Base-by-base conservation (phyloP, 345 rosid species). In the Aquilaria sinensis region DNA sequence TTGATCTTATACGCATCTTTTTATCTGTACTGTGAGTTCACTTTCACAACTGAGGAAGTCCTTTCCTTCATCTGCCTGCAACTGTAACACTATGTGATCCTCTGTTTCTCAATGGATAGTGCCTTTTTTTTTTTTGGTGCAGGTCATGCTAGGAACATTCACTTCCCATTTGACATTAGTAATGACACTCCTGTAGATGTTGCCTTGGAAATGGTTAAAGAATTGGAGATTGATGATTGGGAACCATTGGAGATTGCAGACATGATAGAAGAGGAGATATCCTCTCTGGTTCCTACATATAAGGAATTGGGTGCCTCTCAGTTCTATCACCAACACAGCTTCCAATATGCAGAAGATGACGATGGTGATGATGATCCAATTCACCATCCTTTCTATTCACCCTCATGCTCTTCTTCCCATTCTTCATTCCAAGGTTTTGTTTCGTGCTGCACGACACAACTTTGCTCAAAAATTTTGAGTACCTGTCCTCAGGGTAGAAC, bases 121-220 rank as follows among this genome's bases (percentile, higher is more conserved):
- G 15, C 31, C 33, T 52, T 71, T 29, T 53, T 23, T 23, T 37
- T 37, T 9, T 9, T 37, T 37, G 5, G 43, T 43, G 51, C 88
- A 93, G 97, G 95, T 70, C 77, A 68, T 55, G 80, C 80, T 48
- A 85, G 92, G 73, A 93, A 93, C 75, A 83, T 93, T 56, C 80
- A 84, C 77, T 93, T 93, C 71, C 92, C 94, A 0, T 93, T 83
- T 56, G 85, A 87, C 74, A 79, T 84, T 34, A 56, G 71, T 65
- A 85, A 77, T 2, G 98, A 93, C 74, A 90, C 92, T 37, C 76
- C 98, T 11, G 70, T 75, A 2, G 88, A 85, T 53, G 98, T 93
- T 16, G 98, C 97, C 1, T 30, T 77, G 69, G 98, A 93, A 77
- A 93, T 93, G 98, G 97, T 93, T 67, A 83, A 83, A 59, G 95